Base-by-base conservation (phyloP, 352 stramenopile species). In the Aphanomyces cochlioides region DNA sequence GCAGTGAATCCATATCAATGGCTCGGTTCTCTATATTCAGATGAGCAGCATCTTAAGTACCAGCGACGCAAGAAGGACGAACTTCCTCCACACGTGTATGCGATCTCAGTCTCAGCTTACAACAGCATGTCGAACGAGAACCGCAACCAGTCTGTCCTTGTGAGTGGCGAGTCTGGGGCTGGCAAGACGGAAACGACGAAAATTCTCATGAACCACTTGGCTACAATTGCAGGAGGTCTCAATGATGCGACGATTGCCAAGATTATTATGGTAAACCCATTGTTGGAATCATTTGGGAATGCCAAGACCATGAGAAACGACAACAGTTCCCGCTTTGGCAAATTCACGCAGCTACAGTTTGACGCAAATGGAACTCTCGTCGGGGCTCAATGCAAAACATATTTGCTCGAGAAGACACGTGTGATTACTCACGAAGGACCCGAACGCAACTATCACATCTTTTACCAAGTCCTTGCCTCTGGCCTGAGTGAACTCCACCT, bases 261-360 rank as follows among this genome's bases (percentile, higher is more conserved):
- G 63, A 97, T 99, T 61, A 88, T 99, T 28, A 94, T 97, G 59
- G 96, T 96, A n/a, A 99, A 99, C 81, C 96, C 97, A 21, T 82
- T 99, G 48, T 82, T 99, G 3, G 97, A 99, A 81, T 93, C 91
- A 6, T 99, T 99, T 78, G 97, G 97, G 73, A 99, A 99, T 76
- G 95, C 96, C 66, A 96, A 97, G 74, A 99, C 96, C 0, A 80
- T 98, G 19, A 80, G 96, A n/a, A 99, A 99, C 80, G 91, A 98
- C 80, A 99, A 99, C 76, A 98, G 90, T 15, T 90, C 74, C 74
- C 88, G 96, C 37, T 99, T 99, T 78, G 96, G 96, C 59, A 98
- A 98, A 75, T 99, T 97, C 74, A 98, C 97, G 76, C 88, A 98
- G 74, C 84, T 99, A 28, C 82, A 96, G 66, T 98, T 99, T 73